These are phyloP conservation scores for Vararia minispora DNA, from an alignment of 768 basidiomycete genomes.

Conservation along the genomic window DNA sequence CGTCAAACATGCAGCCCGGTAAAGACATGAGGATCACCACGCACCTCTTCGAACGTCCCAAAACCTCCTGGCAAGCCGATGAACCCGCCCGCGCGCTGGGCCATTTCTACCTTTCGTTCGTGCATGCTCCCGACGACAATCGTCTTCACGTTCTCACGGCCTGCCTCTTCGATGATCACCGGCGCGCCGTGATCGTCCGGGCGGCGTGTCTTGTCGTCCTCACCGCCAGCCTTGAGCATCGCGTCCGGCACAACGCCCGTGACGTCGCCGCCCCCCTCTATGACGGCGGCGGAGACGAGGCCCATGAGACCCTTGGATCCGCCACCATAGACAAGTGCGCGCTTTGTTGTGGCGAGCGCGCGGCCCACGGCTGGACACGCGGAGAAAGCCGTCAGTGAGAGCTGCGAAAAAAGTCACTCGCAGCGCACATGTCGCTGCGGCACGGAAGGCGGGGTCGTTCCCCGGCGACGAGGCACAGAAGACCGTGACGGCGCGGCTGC, in stretches of 20 bases:
- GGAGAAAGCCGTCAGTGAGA: not conserved
- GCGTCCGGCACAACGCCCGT: constrained; percentile 74
- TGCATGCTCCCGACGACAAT: constrained; percentile 77
- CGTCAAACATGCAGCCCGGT: not conserved
- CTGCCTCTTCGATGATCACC: constrained; percentile 21
- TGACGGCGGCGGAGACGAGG: constrained; percentile 51
- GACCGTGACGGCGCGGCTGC: constrained; percentile 47
- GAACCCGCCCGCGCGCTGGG: constrained; percentile 67
- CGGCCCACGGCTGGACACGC: constrained; percentile 57
- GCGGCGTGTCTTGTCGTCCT: constrained; percentile 35
- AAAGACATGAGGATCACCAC: constrained; percentile 9
- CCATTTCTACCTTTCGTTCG: constrained; percentile 88
- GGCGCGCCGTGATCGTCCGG: constrained; percentile 12
- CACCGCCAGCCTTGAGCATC: constrained; percentile 57
- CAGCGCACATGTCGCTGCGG: constrained; percentile 61
- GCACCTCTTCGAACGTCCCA: constrained; percentile 90
- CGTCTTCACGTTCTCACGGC: constrained; percentile 27
- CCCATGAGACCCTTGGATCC: constrained; percentile 85
- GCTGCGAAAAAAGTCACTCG: not conserved
- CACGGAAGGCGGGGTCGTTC: constrained; percentile 42
- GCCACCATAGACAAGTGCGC: constrained; percentile 80
- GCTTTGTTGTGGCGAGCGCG: constrained; percentile 49
- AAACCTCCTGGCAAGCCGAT: constrained; percentile 88
- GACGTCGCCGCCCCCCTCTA: constrained; percentile 58
- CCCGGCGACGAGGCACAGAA: constrained; percentile 78